These are phyloP conservation scores for Paraphoma chrysanthemicola DNA, from an alignment of 2,329 filamentous ascomycete genomes.

Conservation along the genomic window DNA sequence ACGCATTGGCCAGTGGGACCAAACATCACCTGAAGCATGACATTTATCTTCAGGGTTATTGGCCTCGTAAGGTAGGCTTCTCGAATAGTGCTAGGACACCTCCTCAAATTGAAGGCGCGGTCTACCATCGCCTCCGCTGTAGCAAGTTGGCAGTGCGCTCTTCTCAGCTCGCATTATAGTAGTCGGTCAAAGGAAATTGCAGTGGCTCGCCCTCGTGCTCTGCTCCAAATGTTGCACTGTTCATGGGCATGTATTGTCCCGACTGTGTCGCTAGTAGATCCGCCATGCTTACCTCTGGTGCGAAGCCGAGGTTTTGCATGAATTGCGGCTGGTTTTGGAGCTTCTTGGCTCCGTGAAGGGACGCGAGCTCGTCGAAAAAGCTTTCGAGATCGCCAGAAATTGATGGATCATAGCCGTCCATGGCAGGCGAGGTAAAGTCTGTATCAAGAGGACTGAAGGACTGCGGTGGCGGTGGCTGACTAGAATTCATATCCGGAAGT, in stretches of 20 bases:
- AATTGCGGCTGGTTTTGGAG: conserved; percentile 66
- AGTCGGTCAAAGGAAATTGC: conserved; percentile 25
- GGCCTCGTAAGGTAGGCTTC: no score
- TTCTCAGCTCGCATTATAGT: conserved; percentile 27
- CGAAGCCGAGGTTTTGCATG: conserved; percentile 71
- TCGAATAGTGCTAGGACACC: no score
- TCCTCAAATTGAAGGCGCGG: no score
- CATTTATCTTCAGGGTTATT: no score
- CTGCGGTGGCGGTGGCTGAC: conserved; percentile 3
- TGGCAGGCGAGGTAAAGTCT: conserved; percentile 7
- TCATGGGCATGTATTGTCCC: conserved; percentile 47
- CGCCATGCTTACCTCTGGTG: conserved; percentile 65
- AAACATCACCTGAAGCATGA: no score
- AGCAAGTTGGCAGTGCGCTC: no score
- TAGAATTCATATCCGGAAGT: conserved; percentile 27
- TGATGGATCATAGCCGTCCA: conserved; percentile 40
- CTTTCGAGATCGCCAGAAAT: conserved; percentile 54
- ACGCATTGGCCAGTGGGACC: no score
- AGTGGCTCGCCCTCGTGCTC: conserved; percentile 19
- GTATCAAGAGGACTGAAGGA: conserved; percentile 14
- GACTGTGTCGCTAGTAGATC: conserved; percentile 53
- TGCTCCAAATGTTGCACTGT: conserved; percentile 35
- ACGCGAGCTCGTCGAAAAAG: conserved; percentile 64
- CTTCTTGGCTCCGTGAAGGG: conserved; percentile 61
- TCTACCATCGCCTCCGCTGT: no score